Base-by-base conservation (phyloP, 345 rosid genomes). In the Cardiospermum halicacabum region DNA sequence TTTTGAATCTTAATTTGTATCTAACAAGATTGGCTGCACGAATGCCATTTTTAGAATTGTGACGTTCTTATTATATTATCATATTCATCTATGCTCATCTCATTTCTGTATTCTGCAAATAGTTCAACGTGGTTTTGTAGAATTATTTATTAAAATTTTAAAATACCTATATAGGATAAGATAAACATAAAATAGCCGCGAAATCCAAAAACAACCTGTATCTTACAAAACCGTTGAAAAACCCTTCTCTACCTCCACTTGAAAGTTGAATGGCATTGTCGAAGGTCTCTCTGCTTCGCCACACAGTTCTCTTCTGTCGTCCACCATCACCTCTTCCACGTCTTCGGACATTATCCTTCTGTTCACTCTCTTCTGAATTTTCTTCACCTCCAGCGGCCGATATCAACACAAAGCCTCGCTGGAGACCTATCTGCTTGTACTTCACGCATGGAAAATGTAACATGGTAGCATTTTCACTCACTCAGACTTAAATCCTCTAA, bases 401-500 rank as follows among this genome's bases (percentile, higher is more conserved):
- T 7, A 28, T 19, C 51, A 64, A 6, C 40, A 31, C 55, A 32
- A 63, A 8, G 54, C 6, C 50, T 39, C 78, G 83, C 25, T 86
- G 96, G 96, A 80, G 75, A 69, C 96, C 92, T 21, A 80, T 81
- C 89, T 93, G 98, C 62, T 70, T 93, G 89, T 88, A 93, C 75
- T 67, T 75, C 79, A 77, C 96, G 8, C 98, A 93, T 53, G 97
- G 88, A 39, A 90, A 77, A 68, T 90, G 97, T 71, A 81, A 85
- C 61, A 85, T 60, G 96, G 94, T 93, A 55, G 7, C 15, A 11
- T 21, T 59, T 32, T n/a, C 0, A 45, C 26, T 34, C 39, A 34
- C 39, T 11, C 39, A n/a, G n/a, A n/a, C n/a, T n/a, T n/a, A n/a
- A n/a, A n/a, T n/a, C n/a, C n/a, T n/a, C 0, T 8, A 47, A 32